phyloP scores from a whole-genome alignment of 176 grass and related monocot genomes.

The Rhynchospora tenuis region DNA sequence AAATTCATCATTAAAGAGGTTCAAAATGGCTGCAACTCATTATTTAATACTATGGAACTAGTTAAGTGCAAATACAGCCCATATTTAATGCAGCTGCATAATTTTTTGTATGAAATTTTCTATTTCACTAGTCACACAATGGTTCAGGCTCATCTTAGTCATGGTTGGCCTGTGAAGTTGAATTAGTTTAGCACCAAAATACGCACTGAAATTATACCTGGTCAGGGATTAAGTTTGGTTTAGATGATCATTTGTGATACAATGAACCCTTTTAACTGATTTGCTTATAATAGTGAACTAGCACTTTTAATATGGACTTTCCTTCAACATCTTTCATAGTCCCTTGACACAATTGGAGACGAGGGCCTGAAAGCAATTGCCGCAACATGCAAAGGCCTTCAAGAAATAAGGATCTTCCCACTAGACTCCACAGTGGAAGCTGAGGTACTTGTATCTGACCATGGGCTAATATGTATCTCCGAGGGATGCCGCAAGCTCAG shows the following conservation, averaged over 20 bases:
- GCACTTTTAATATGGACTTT: not conserved
- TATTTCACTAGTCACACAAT: not conserved
- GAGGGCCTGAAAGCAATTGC: constrained; percentile 60
- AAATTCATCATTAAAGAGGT: not conserved
- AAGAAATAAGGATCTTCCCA: constrained; percentile 69
- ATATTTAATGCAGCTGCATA: not conserved
- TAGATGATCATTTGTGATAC: not conserved
- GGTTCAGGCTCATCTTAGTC: not conserved
- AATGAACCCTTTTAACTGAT: not conserved
- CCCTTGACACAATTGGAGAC: constrained; percentile 72
- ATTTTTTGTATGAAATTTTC: not conserved
- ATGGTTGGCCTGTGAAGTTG: not conserved
- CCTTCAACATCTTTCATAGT: constrained; percentile 33
- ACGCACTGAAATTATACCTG: not conserved
- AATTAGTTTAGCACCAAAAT: not conserved
- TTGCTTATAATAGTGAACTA: not conserved
- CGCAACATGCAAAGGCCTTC: constrained; percentile 64
- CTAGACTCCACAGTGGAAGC: constrained; percentile 51
- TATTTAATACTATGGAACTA: not conserved
- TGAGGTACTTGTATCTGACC: constrained; percentile 64
- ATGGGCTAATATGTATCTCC: constrained; percentile 60
- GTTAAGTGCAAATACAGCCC: not conserved
- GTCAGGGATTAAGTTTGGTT: not conserved
- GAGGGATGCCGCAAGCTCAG: constrained; percentile 63
- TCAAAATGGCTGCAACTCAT: not conserved